A percentile compares a stretch with the other conserved stretches of the same genome.
Evolutionary conservation across 2,329 filamentous ascomycete genomes (phyloP).

Genomic region (Cladosporium cucumerinum): DNA sequence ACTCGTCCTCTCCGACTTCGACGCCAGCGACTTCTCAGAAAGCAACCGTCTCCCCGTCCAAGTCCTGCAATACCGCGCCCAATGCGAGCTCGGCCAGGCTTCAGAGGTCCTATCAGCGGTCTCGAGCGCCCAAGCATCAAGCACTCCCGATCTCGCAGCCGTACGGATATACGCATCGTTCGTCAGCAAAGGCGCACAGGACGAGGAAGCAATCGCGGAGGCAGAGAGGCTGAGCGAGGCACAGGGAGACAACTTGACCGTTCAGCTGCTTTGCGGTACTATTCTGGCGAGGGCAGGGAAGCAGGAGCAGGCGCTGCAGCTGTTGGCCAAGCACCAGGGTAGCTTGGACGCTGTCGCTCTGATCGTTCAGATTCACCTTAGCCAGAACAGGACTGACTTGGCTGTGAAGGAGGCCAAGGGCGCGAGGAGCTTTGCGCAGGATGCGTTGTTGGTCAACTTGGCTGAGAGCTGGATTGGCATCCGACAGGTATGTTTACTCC

Average conservation of each 20-base stretch:
- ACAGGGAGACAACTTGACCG: constrained; percentile 68
- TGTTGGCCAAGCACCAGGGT: constrained; percentile 80
- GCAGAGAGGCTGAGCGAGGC: constrained; percentile 67
- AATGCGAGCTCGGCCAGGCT: constrained; percentile 76
- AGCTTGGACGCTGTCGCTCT: constrained; percentile 76
- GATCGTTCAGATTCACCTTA: constrained; percentile 86
- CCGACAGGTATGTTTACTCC: constrained; percentile 63
- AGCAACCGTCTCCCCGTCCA: constrained; percentile 75
- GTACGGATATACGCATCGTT: constrained; percentile 72
- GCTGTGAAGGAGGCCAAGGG: constrained; percentile 84
- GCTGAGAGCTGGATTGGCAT: constrained; percentile 94
- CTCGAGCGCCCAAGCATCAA: constrained; percentile 59
- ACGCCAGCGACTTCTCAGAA: constrained; percentile 72
- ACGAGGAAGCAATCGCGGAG: constrained; percentile 46
- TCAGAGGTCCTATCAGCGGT: constrained; percentile 67
- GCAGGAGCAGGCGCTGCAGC: constrained; percentile 76
- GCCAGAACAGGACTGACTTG: constrained; percentile 87
- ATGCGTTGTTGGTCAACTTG: constrained; percentile 87
- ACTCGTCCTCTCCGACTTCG: constrained; percentile 74
- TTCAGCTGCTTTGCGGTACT: constrained; percentile 79
- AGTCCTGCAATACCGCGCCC: constrained; percentile 75
- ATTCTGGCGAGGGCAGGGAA: constrained; percentile 76
- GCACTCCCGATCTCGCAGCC: constrained; percentile 67
- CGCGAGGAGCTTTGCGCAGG: constrained; percentile 91
- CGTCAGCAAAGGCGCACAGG: constrained; percentile 27